Evolutionary conservation across 2,329 filamentous ascomycete genomes (phyloP), one percentile per base, ranked within the genome.

Genomic region (Lasiodiplodia gonubiensis): DNA sequence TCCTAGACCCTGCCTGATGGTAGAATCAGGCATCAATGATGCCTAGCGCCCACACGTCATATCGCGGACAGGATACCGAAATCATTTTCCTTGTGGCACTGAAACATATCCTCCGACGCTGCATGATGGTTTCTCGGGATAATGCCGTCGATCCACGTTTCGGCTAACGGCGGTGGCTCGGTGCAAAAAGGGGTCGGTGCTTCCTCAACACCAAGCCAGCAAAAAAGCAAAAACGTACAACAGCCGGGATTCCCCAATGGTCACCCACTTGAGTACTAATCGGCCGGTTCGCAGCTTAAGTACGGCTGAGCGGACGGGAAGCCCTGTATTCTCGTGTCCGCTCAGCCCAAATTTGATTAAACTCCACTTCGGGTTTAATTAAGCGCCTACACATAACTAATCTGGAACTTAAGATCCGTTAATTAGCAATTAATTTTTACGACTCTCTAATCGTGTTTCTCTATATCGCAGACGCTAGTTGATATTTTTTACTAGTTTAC

Each of bases 191-290:
- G 30, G 52, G 52, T 14, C 27, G 52, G 27, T 54, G 52, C 52
- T 8, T 21, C 10, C 42, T 54, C 52, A 54, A 54, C 52, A 35
- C 52, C 52, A 54, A 21, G 8, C 42, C 2, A 23, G 21, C 48
- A 18, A 49, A 33, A 54, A 53, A 54, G 33, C n/a, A 8, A 54
- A 54, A 54, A 54, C 52, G 30, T 54, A 54, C 52, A 54, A 54
- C 52, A 54, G 52, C 52, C 52, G 52, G 52, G 52, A 54, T 54
- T 54, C 52, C 52, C 52, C 52, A 54, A 54, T 54, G 52, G 52
- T 54, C 52, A 54, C 52, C 52, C 52, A 54, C 52, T 54, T 54
- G 52, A 54, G 52, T 54, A 54, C 27, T 54, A 54, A 54, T 54
- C 52, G 52, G 52, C 52, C 52, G 52, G 27, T 33, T 54, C 27